phyloP scores from a whole-genome alignment of 768 basidiomycete species.

The Albatrellus ellisii region DNA sequence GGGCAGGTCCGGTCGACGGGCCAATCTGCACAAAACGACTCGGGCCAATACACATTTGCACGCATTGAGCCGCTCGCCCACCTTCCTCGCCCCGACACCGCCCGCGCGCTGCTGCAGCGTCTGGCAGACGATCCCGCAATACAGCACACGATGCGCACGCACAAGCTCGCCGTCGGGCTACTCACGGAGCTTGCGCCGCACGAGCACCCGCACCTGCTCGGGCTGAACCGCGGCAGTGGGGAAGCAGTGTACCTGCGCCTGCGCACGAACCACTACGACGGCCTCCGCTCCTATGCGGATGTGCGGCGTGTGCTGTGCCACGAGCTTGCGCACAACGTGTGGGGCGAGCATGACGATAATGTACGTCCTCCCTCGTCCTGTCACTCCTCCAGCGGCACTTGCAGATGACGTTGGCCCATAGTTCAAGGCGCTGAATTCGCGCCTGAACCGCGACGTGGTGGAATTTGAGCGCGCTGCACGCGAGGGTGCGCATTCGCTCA shows the following conservation, averaged over 20 bases:
- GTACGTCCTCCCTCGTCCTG: slow-evolving; percentile 26
- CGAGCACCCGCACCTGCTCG: slow-evolving; percentile 55
- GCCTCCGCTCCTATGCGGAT: slow-evolving; percentile 53
- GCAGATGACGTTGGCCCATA: slow-evolving; percentile 13
- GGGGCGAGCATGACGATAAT: slow-evolving; percentile 59
- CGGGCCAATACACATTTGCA: slow-evolving; percentile 42
- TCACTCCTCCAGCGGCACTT: not conserved
- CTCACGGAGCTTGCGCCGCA: slow-evolving; percentile 73
- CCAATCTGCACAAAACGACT: slow-evolving; percentile 20
- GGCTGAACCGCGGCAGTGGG: slow-evolving; percentile 53
- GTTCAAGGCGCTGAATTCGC: slow-evolving; percentile 71
- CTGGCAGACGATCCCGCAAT: slow-evolving; percentile 64
- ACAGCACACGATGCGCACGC: slow-evolving; percentile 53
- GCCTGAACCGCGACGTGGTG: slow-evolving; percentile 57
- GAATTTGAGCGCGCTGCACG: slow-evolving; percentile 46
- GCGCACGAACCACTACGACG: slow-evolving; percentile 59
- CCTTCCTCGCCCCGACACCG: slow-evolving; percentile 49
- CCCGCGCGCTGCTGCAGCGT: slow-evolving; percentile 37
- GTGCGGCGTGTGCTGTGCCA: slow-evolving; percentile 62
- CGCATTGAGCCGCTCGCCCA: slow-evolving; percentile 45
- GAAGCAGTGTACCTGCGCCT: slow-evolving; percentile 54
- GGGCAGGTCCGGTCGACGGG: slow-evolving; percentile 44
- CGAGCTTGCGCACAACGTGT: slow-evolving; percentile 66
- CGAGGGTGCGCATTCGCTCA: slow-evolving; percentile 42
- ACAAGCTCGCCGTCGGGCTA: slow-evolving; percentile 52